Conservation (phyloP, 257 asterid species). For the Solanum arcanum region DNA sequence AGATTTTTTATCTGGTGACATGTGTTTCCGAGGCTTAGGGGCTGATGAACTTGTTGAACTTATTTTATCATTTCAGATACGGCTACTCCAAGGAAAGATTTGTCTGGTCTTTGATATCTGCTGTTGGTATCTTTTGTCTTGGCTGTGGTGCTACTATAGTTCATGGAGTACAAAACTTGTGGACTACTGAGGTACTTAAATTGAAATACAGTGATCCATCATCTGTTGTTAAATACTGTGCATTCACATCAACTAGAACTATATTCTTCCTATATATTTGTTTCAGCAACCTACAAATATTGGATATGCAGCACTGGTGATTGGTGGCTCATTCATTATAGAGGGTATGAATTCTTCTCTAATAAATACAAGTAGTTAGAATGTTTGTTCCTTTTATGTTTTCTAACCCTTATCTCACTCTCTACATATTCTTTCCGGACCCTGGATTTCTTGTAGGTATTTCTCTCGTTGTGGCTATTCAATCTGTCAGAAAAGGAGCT, state of each 20-base stretch:
- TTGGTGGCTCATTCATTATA: constrained; percentile 89
- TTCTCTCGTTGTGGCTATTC: constrained; percentile 85
- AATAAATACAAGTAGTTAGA: not conserved
- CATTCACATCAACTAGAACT: not conserved
- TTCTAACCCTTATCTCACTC: not conserved
- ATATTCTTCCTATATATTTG: not conserved
- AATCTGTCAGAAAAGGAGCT: constrained; percentile 95
- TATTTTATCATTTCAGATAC: constrained; percentile 41
- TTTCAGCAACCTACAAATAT: constrained; percentile 85
- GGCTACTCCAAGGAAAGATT: constrained; percentile 97
- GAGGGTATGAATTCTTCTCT: constrained; percentile 47
- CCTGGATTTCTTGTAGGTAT: constrained; percentile 41
- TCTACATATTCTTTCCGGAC: not conserved
- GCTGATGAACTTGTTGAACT: constrained; percentile 5
- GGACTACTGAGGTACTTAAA: constrained; percentile 68
- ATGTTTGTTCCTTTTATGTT: not conserved
- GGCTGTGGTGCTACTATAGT: constrained; percentile 98
- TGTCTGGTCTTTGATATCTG: constrained; percentile 98
- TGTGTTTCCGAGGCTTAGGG: not conserved
- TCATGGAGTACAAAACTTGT: constrained; percentile 82
- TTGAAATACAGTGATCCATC: not conserved
- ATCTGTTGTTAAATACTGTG: not conserved
- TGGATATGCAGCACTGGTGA: constrained; percentile 87
- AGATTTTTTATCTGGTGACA: not conserved
- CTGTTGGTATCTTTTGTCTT: constrained; percentile 96